phyloP scores from a whole-genome alignment of 2,329 filamentous ascomycete species.

The Nothophaeocryptopus gaeumannii region DNA sequence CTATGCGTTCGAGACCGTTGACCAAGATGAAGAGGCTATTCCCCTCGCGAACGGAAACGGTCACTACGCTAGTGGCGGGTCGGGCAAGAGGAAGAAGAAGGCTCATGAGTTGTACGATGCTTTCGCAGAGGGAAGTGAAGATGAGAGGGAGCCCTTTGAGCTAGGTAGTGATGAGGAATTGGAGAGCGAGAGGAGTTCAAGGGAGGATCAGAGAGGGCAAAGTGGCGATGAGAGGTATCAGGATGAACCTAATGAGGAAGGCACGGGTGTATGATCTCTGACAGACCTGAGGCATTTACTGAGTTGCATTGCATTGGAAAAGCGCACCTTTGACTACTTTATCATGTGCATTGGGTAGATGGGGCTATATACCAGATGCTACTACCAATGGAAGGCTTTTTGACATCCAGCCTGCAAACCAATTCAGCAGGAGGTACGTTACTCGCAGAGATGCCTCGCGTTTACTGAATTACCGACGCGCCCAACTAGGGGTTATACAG shows the following conservation, averaged over 20 bases:
- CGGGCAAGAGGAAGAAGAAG: conserved; percentile 51
- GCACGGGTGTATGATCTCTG: neutral
- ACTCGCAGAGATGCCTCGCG: too few relatives aligned
- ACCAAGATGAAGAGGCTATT: conserved; percentile 71
- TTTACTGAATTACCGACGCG: too few relatives aligned
- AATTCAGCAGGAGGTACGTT: too few relatives aligned
- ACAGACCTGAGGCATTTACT: too few relatives aligned
- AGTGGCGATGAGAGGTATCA: conserved; percentile 21
- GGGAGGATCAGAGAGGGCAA: conserved; percentile 9
- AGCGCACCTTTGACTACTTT: too few relatives aligned
- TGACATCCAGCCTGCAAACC: too few relatives aligned
- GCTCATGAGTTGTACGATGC: conserved; percentile 96
- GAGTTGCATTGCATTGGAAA: too few relatives aligned
- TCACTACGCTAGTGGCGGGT: conserved; percentile 26
- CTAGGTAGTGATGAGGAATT: conserved; percentile 25
- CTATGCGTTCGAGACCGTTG: conserved; percentile 92
- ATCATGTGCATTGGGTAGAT: too few relatives aligned
- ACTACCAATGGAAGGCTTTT: too few relatives aligned
- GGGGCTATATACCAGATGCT: too few relatives aligned
- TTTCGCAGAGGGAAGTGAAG: conserved; percentile 89
- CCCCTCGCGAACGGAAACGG: conserved; percentile 32
- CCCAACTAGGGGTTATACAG: too few relatives aligned
- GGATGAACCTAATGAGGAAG: conserved; percentile 18
- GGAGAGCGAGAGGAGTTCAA: conserved; percentile 19
- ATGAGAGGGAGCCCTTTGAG: conserved; percentile 48